phyloP scores from a whole-genome alignment of 164 flowering plant species.

The Malania oleifera region DNA sequence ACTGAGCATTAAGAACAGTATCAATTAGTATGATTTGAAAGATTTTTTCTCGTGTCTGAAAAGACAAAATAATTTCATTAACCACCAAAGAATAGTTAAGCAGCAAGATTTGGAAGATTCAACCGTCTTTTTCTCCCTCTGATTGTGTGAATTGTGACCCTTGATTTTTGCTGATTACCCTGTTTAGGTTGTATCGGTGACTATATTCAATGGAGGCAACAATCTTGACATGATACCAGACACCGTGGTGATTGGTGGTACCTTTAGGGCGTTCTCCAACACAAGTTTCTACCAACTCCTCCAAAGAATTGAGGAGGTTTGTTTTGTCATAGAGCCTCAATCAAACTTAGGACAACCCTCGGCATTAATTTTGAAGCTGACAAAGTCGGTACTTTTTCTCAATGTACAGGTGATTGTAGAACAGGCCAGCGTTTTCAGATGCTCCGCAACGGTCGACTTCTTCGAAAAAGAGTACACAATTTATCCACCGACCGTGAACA shows the following conservation, averaged over 20 bases:
- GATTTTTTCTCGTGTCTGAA: too few relatives aligned
- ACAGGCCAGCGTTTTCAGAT: constrained; percentile 73
- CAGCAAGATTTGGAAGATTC: too few relatives aligned
- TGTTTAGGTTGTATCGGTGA: constrained; percentile 78
- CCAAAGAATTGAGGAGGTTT: constrained; percentile 65
- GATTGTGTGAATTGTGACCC: too few relatives aligned
- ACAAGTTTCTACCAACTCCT: constrained; percentile 49
- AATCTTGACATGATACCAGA: constrained; percentile 45
- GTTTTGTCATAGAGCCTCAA: not conserved
- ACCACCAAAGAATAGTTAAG: too few relatives aligned
- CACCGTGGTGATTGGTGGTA: constrained; percentile 60
- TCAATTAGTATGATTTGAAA: too few relatives aligned
- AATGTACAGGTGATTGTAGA: constrained; percentile 68
- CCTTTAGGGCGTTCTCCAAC: constrained; percentile 83
- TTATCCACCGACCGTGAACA: constrained; percentile 80
- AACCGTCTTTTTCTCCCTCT: too few relatives aligned
- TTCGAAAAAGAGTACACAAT: constrained; percentile 48
- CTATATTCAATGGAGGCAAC: constrained; percentile 56
- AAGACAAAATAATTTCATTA: too few relatives aligned
- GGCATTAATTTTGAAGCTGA: too few relatives aligned
- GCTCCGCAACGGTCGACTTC: constrained; percentile 71
- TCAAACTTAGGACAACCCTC: not conserved
- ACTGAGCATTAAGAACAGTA: too few relatives aligned
- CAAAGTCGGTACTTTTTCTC: too few relatives aligned
- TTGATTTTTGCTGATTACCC: not conserved